Evolutionary conservation across 106 monocot species (phyloP), one percentile per base, ranked within the genome.

Genomic region (Hemerocallis citrina): DNA sequence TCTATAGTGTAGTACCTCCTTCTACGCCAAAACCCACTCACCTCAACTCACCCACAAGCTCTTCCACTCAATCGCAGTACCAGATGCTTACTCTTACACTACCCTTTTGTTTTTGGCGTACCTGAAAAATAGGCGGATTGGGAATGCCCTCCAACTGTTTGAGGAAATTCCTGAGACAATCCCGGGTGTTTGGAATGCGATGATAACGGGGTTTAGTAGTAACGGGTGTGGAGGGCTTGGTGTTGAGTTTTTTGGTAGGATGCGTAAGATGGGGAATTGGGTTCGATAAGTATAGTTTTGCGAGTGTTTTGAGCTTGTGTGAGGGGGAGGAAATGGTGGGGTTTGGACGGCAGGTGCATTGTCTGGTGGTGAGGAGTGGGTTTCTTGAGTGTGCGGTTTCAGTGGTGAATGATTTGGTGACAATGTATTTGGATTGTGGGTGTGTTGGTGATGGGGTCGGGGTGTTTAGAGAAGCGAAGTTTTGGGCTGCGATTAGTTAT

Each of bases 371-470:
- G 20, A 67, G 38, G 38, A 67, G 62, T 25, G 75, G 80, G 62
- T 51, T 75, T 58, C 19, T 41, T 27, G 39, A 59, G 23, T 17
- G 13, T 22, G 57, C 19, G 47, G 66, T 70, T 27, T 42, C 71
- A 0, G 80, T 63, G 37, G 62, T 67, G 7, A 75, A 63, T 52
- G 66, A 74, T 4, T 47, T 80, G 22, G 39, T 72, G 15, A 63
- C 56, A 4, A 75, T 80, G 80, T 80, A 80, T 52, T 51, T 75
- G 31, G 66, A 75, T 17, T 67, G 61, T 34, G 67, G 67, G 23
- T 17, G 43, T 24, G 43, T 68, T 19, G 47, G 5, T 1, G 68
- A 72, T 16, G 80, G 71, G 2, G 47, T 52, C 14, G 20, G 23
- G 3, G 44, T 80, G 22, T 80, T 75, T 45, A 24, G 8, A 57